Evolutionary conservation across 495 filamentous ascomycete genomes (phyloP).

Genomic region (Penicillium psychrofluorescens): DNA sequence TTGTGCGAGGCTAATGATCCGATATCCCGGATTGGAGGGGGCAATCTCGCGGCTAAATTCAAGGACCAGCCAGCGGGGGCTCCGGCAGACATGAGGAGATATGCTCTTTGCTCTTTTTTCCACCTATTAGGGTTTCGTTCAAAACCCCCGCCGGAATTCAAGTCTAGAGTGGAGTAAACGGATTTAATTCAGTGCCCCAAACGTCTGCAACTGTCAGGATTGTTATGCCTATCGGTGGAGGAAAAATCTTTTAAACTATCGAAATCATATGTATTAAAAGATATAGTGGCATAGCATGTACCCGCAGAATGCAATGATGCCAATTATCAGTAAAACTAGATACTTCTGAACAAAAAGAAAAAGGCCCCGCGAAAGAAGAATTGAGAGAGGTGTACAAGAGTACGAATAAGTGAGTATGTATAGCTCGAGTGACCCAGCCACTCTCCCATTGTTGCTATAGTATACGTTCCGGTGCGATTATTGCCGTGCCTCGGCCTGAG

Average conservation of each 20-base stretch:
- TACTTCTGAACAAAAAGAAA: not conserved
- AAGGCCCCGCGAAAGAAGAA: not conserved
- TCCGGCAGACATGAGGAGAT: not conserved
- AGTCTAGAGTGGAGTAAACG: no score
- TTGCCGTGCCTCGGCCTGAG: constrained; percentile 5
- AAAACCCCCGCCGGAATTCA: no score
- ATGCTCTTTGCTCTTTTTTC: constrained; percentile 7
- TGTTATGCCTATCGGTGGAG: no score
- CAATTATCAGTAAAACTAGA: constrained; percentile 12
- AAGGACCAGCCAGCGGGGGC: not conserved
- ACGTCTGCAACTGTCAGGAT: no score
- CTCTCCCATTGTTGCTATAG: constrained; percentile 9
- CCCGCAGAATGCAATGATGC: constrained; percentile 16
- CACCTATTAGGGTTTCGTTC: constrained; percentile 10
- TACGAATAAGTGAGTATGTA: constrained; percentile 5
- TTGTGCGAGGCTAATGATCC: no score
- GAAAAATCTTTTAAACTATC: no score
- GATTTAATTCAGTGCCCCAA: no score
- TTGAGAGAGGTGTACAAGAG: not conserved
- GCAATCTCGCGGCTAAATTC: constrained; percentile 6
- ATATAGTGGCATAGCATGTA: constrained; percentile 10
- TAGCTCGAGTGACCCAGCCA: constrained; percentile 17
- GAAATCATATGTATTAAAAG: not conserved
- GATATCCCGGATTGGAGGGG: no score
- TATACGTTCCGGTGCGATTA: constrained; percentile 1